Base-by-base conservation (phyloP, 257 asterid species). In the Knoxia roxburghii region DNA sequence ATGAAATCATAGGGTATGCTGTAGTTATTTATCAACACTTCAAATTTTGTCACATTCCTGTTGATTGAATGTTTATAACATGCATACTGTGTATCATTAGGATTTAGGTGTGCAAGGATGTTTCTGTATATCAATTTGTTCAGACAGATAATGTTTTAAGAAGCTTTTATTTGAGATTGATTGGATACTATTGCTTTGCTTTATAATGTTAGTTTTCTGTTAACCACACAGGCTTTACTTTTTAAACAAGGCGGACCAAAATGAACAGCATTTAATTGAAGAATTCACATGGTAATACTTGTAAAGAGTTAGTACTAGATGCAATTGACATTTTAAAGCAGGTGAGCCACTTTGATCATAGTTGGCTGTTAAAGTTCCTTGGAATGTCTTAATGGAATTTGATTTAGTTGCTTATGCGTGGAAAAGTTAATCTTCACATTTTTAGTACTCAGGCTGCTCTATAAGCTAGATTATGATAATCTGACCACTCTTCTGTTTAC, bases 1-100 rank as follows among this genome's bases (percentile, higher is more conserved):
- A 93, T 76, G 98, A 89, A 76, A 78, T 93, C 69, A 89, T 93
- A 68, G 84, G 98, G 98, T 92, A 92, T 43, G 70, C 61, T 65
- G 18, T 37, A 7, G 11, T 11, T 49, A 32, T 21, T 3, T 11
- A 15, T 49, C 5, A 32, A 65, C 23, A n/a, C 23, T 49, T 49
- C 17, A 20, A 26, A n/a, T 64, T 29, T 10, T 13, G 33, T 70
- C 45, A 70, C 4, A 35, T 58, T 48, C 7, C 32, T 40, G 29
- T 26, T 60, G 43, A 24, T 30, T 20, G 32, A 13, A 59, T 48
- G 51, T 53, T 33, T 3, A 30, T 61, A 14, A 59, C 30, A 15
- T 3, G 15, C 39, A 27, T n/a, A 41, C 27, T 43, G 1, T n/a
- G n/a, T 37, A 37, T 37, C 6, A 37, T 30, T 30, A 30, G 43